These are phyloP conservation scores for Tirmania nivea DNA, from an alignment of 495 filamentous ascomycete genomes.

Conservation along the genomic window DNA sequence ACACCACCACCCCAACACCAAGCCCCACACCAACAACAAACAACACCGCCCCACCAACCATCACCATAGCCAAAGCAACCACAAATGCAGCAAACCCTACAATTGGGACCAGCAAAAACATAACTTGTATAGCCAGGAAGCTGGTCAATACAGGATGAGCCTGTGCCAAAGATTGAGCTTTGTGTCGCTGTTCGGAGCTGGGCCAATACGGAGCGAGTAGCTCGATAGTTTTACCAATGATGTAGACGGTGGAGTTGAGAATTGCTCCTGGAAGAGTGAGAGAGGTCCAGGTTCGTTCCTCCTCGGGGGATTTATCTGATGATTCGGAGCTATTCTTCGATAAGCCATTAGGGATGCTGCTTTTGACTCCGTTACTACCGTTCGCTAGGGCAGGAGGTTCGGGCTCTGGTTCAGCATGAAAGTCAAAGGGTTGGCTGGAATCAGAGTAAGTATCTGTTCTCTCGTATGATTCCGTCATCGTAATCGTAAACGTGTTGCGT, in stretches of 20 bases:
- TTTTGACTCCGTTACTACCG: too few relatives aligned
- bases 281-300: not conserved
- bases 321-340: too few relatives aligned
- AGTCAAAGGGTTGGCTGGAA: not conserved
- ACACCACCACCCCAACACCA: not conserved
- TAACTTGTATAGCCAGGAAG: not conserved
- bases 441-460: too few relatives aligned
- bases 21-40: not conserved
- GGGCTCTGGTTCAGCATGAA: not conserved
- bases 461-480: too few relatives aligned
- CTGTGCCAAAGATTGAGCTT: not conserved
- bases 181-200: not conserved
- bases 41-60: not conserved
- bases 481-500: too few relatives aligned
- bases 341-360: too few relatives aligned
- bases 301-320: too few relatives aligned
- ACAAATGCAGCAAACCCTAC: not conserved
- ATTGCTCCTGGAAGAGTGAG: not conserved
- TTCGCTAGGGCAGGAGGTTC: not conserved
- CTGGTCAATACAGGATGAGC: not conserved
- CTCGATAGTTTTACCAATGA: not conserved
- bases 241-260: not conserved
- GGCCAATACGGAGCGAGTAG: not conserved
- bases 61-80: not conserved
- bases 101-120: not conserved